Evolutionary conservation across 106 monocot genomes (phyloP).

Genomic region (Dioscorea dumetorum): DNA sequence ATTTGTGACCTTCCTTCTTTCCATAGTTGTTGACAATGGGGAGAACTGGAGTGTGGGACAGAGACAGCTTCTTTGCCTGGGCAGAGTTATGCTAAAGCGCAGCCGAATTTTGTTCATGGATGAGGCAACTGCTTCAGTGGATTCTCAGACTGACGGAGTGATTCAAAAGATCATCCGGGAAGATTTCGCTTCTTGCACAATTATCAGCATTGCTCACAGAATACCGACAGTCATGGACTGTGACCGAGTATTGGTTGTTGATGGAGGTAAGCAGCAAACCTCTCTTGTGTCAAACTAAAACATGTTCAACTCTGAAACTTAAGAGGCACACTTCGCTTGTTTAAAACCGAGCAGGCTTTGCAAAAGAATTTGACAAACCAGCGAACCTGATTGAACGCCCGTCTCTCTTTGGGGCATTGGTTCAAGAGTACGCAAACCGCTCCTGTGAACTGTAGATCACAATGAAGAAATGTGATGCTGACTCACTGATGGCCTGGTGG

Average conservation of each 20-base stretch:
- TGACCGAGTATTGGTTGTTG: constrained; percentile 58
- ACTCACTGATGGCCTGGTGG: too few relatives aligned
- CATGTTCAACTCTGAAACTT: too few relatives aligned
- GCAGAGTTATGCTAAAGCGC: constrained; percentile 51
- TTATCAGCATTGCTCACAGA: constrained; percentile 70
- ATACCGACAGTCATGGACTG: constrained; percentile 81
- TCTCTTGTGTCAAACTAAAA: too few relatives aligned
- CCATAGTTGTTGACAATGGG: constrained; percentile 55
- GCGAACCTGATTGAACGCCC: constrained; percentile 39
- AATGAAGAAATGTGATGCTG: too few relatives aligned
- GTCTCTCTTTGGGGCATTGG: constrained; percentile 51
- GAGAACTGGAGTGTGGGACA: constrained; percentile 83
- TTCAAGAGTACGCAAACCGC: constrained; percentile 61
- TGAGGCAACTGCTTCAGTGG: constrained; percentile 77
- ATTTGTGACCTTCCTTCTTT: background rate
- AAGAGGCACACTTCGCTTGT: background rate
- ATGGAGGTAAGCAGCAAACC: constrained; percentile 31
- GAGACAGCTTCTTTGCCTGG: constrained; percentile 68
- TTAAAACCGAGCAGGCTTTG: constrained; percentile 24
- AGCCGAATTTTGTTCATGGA: constrained; percentile 52
- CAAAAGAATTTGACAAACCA: constrained; percentile 55
- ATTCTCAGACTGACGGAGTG: constrained; percentile 58
- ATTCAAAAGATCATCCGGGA: constrained; percentile 68
- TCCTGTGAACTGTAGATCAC: constrained; percentile 32
- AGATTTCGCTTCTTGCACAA: constrained; percentile 49